Base-by-base conservation (phyloP, 164 flowering plant species). In the Vitis cinerea region DNA sequence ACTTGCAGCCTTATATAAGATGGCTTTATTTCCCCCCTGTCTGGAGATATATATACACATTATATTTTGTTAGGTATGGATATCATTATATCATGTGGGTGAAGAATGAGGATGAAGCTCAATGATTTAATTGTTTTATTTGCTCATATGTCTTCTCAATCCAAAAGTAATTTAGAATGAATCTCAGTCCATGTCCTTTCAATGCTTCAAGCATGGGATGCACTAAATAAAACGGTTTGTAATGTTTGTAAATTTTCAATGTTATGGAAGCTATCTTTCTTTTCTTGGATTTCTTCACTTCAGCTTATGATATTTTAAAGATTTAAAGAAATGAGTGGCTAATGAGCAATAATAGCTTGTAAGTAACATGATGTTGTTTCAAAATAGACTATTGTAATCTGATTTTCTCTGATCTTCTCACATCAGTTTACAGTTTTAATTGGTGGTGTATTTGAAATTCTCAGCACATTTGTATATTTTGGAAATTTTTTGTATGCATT, bases 271-370 rank as follows among this genome's bases (percentile, higher is more conserved):
- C 44, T 37, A 37, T 37, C 44, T 37, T 37, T 37, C 44, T 37
- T 37, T 37, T 37, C 7, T 37, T 37, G 44, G 44, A 6, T 37
- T 37, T 37, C 7, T 2, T 37, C 44, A 37, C 44, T 37, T 37
- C 7, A 4, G 44, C 44, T 37, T 37, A 37, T 37, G 44, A 37
- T 37, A 56, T 56, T 61, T 13, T 61, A n/a, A 44, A 9, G 4
- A 44, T 29, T 52, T n/a, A 55, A 48, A 56, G 56, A 51, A n/a
- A 10, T 64, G 57, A 49, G 56, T 49, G 44, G 57, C 47, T 64
- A 3, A 47, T 64, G 57, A 56, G 56, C 23, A 23, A 64, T 44
- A 37, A 37, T 64, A 64, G 19, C 52, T 64, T 64, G n/a, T n/a
- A 64, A 23, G 55, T 1, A 11, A 64, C 50, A 63, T 48, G 10